Base-by-base conservation (phyloP, 2,329 filamentous ascomycete genomes). In the Davidsoniella eucalypti region DNA sequence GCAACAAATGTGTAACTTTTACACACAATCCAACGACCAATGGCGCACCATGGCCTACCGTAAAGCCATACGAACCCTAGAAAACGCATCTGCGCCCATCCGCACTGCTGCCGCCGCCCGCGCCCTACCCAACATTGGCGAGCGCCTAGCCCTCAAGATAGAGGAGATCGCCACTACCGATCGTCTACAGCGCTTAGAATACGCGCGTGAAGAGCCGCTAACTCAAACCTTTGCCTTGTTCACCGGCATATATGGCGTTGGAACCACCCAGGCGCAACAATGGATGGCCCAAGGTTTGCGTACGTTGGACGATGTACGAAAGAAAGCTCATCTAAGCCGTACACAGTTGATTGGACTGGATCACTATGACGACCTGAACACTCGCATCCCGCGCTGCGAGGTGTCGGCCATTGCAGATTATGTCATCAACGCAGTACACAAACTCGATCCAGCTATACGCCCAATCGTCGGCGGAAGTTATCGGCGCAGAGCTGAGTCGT, bases 161-260 rank as follows among this genome's bases (percentile, higher is more conserved):
- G 85, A 92, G 58, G 90, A 95, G 60, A 94, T 95, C 41, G 84
- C 78, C 2, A 70, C 71, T 38, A 94, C 86, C 0, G 75, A 86
- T 58, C 70, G 71, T 23, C 72, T 95, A 1, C 74, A 74, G 40
- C 74, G 82, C 37, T 71, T 95, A 0, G 82, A 94, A 33, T 77
- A 80, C 57, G 76, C 83, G 0, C 73, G 75, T 50, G 64, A 70
- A 2, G 82, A 93, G 44, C 76, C 82, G 0, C 68, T 71, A n/a
- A 78, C 87, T 55, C 64, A 70, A 14, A 64, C 76, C 0, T 65
- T 94, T 1, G 75, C 80, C 52, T 62, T 76, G 0, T 95, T 95
- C 59, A 69, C 86, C 21, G 74, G 78, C 0, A 76, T 95, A 2
- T 94, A 95, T 59, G 85, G 82, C 9, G 86, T 82, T 1, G 88